Evolutionary conservation across 768 basidiomycete species (phyloP), one percentile per base, ranked within the genome.

Genomic region (Leccinellum rugosiceps): DNA sequence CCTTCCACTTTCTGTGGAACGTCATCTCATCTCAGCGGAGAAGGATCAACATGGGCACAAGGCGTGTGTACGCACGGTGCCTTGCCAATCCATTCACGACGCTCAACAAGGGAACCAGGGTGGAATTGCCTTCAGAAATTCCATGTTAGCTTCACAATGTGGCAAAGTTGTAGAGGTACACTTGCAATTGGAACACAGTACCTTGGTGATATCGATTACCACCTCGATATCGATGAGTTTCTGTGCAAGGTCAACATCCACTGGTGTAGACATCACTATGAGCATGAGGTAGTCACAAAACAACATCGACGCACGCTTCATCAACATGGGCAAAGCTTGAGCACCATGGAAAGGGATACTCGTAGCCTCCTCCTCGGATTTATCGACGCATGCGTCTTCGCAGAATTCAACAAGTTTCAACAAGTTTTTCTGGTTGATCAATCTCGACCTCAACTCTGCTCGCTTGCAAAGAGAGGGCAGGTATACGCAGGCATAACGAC

Each of bases 381-480:
- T 51, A 21, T 10, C 15, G 1, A 61, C 26, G 6, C 56, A 58
- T 4, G 31, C 23, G 34, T 43, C 47, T 8, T 68, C 61, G n/a
- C 64, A 72, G 3, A 64, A 53, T 8, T 55, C 28, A 48, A 72
- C 55, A 13, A 71, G 57, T 14, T 15, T 38, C 25, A 47, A 43
- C 57, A 71, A 14, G 23, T 67, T 65, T 15, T 45, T 54, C 3
- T 72, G 35, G 28, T 13, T 63, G 14, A 67, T 52, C 10, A 72
- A 28, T 25, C 48, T 52, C 1, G 26, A n/a, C 45, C 44, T 61
- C 31, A 72, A 34, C 1, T 58, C 56, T 3, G 23, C 0, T 15
- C 58, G 52, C 41, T 69, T 67, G 58, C 65, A 72, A 43, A 71
- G 68, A 9, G 70, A 65, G 1, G 71, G 71, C 6, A 71, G 32